These are phyloP conservation scores for Phlebopus sp. DNA, from an alignment of 1,284 basidiomycete genomes.

Conservation along the genomic window DNA sequence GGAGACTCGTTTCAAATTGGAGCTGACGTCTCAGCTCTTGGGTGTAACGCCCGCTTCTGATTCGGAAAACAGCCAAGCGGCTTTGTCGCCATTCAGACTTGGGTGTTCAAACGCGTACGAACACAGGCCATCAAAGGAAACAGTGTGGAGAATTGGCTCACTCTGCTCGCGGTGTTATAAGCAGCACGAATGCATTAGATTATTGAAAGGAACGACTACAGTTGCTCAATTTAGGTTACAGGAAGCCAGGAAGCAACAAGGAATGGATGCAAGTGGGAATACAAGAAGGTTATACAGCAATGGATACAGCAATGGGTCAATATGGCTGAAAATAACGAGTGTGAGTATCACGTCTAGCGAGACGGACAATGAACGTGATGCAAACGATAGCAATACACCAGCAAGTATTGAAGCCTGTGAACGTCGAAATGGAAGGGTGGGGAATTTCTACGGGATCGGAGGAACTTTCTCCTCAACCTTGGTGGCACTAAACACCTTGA, in stretches of 20 bases:
- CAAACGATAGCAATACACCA: not conserved
- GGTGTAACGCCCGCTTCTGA: no score
- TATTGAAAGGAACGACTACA: constrained; percentile 1
- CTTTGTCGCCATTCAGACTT: no score
- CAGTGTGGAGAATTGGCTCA: no score
- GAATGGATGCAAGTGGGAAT: not conserved
- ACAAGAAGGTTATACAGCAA: constrained; percentile 13
- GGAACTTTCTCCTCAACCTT: constrained; percentile 29
- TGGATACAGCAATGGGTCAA: constrained; percentile 5
- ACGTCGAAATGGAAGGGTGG: not conserved
- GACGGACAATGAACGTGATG: constrained; percentile 10
- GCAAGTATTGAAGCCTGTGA: not conserved
- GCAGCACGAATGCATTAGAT: constrained; percentile 9
- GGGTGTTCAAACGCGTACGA: no score
- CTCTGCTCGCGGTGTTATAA: no score
- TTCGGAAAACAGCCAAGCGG: no score
- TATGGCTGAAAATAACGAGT: constrained; percentile 17
- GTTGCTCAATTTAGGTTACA: not conserved
- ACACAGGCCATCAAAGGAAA: no score
- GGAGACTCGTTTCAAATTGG: no score
- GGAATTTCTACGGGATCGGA: not conserved
- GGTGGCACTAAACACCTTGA: constrained; percentile 54
- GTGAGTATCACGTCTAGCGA: constrained; percentile 15
- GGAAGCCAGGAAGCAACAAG: constrained; percentile 4
- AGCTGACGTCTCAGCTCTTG: no score